Percentiles rank a stretch among this genome's conserved stretches.
Conservation (phyloP, 192 early-diverging fungal species). For the Phlyctochytrium bullatum region DNA sequence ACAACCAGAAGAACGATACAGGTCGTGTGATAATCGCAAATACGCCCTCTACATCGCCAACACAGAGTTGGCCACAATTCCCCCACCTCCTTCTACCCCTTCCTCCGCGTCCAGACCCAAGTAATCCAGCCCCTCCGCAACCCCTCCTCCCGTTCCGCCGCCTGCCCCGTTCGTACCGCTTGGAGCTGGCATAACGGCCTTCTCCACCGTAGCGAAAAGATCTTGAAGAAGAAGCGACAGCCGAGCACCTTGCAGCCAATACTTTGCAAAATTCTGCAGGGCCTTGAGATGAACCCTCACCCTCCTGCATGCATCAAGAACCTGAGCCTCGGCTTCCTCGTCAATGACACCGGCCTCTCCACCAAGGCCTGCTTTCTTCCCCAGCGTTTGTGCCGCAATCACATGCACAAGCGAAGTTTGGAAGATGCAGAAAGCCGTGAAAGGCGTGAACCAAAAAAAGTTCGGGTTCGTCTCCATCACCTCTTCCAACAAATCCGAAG, state of each 20-base stretch:
- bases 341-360: too few relatives aligned
- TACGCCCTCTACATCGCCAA: too few relatives aligned
- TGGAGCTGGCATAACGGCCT: too few relatives aligned
- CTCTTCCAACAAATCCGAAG: constrained; percentile 13
- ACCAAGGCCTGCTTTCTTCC: not conserved
- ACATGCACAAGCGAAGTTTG: constrained; percentile 32
- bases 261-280: constrained; percentile 10
- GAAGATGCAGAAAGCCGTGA: constrained; percentile 34
- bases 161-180: too few relatives aligned
- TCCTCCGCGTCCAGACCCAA: too few relatives aligned
- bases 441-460: constrained; percentile 28
- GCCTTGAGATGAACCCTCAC: constrained; percentile 17
- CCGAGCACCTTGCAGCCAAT: constrained; percentile 23
- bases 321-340: constrained; percentile 1
- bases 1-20: too few relatives aligned
- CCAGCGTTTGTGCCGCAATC: constrained; percentile 26
- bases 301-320: constrained; percentile 12
- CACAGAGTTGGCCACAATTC: too few relatives aligned
- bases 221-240: constrained; percentile 14
- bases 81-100: too few relatives aligned
- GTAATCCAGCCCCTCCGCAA: too few relatives aligned
- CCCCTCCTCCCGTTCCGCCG: too few relatives aligned
- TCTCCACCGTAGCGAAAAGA: constrained; percentile 22
- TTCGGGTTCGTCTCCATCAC: constrained; percentile 27
- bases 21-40: too few relatives aligned